Evolutionary conservation across 805 yeast species (phyloP).

Genomic region (Candida maesae): DNA sequence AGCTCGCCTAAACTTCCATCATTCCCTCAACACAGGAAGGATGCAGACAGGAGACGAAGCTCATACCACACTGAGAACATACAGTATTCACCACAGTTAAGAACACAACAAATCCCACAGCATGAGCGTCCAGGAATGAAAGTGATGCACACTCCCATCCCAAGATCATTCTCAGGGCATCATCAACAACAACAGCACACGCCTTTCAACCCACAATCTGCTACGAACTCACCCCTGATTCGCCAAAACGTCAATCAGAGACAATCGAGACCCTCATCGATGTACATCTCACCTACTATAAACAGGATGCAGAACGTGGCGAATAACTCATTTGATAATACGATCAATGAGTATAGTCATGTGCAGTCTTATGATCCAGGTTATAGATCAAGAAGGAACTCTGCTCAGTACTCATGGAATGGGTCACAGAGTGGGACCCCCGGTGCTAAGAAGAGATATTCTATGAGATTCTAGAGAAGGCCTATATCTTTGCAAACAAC

Average conservation of each 20-base stretch:
- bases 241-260: neutral
- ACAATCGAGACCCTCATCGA: slow-evolving; percentile 5
- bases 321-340: neutral
- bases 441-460: slow-evolving; percentile 18
- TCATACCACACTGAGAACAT: neutral
- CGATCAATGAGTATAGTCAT: slow-evolving; percentile 3
- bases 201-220: no score
- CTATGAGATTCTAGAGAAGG: slow-evolving; percentile 22
- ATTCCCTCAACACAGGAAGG: slow-evolving; percentile 1
- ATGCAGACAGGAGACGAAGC: neutral
- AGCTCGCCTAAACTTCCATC: slow-evolving; percentile 10
- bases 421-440: slow-evolving; percentile 9
- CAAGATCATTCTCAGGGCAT: slow-evolving; percentile 15
- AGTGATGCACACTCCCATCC: slow-evolving; percentile 13
- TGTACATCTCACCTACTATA: slow-evolving; percentile 7
- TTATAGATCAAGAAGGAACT: slow-evolving; percentile 4
- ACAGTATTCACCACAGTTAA: no score
- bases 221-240: neutral
- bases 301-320: neutral
- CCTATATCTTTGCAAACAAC: neutral
- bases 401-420: slow-evolving; percentile 1
- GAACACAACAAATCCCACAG: neutral
- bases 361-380: neutral
- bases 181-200: no score
- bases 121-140: slow-evolving; percentile 3